These are phyloP conservation scores for Dioszegia aurantiaca DNA, from an alignment of 768 basidiomycete species.

Conservation along the genomic window DNA sequence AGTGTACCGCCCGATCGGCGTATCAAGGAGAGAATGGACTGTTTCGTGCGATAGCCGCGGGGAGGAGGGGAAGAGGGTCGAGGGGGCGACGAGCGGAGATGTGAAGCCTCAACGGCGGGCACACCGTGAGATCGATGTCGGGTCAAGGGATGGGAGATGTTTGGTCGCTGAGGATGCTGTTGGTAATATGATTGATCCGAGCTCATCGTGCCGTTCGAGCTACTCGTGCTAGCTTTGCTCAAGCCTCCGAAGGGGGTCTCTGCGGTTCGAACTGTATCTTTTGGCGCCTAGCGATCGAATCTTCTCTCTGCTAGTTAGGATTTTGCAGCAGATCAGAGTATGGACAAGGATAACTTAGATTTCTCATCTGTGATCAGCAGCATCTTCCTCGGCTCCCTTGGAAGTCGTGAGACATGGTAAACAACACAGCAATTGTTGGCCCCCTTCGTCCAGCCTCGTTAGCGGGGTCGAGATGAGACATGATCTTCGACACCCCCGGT, in stretches of 20 bases:
- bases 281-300: too few species aligned
- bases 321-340: too few species aligned
- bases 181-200: not conserved
- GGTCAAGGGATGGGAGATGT: conserved; percentile 8
- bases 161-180: not conserved
- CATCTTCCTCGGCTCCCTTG: not conserved
- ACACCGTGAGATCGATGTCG: conserved; percentile 2
- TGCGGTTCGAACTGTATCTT: not conserved
- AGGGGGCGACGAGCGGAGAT: conserved; percentile 4
- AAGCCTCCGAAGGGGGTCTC: not conserved
- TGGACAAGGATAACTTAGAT: too few species aligned
- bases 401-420: not conserved
- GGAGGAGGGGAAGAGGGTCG: conserved; percentile 9
- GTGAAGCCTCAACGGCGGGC: not conserved
- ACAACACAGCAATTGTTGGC: not conserved
- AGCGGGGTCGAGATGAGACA: not conserved
- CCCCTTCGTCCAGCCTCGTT: not conserved
- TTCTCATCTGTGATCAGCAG: not conserved
- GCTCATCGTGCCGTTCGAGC: conserved; percentile 7
- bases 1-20: conserved; percentile 9
- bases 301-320: too few species aligned
- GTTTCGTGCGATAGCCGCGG: not conserved
- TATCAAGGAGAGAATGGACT: conserved; percentile 5
- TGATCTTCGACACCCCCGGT: not conserved
- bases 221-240: not conserved